Evolutionary conservation across 176 grass and related monocot genomes (phyloP).

Genomic region (Musa schizocarpa): DNA sequence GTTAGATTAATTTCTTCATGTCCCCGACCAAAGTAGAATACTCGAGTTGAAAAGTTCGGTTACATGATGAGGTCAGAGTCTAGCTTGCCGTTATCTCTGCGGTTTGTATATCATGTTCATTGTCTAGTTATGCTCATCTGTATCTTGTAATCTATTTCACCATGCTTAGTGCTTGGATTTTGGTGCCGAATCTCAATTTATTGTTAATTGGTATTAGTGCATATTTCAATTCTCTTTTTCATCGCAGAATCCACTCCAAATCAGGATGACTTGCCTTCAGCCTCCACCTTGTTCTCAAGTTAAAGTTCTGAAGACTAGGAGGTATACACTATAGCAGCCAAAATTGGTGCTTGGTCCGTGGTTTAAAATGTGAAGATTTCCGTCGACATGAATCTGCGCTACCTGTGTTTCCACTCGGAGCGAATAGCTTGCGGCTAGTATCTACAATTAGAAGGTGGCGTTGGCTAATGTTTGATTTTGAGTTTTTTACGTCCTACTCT

Average conservation of each 20-base stretch:
- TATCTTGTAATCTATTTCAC: no score
- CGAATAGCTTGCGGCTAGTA: not conserved
- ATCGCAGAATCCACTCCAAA: not conserved
- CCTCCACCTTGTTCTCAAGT: not conserved
- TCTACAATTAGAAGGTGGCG: no score
- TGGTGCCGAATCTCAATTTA: not conserved
- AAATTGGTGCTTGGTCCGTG: not conserved
- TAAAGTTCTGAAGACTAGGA: not conserved
- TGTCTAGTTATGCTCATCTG: not conserved
- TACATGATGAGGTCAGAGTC: not conserved
- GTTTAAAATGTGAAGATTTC: no score
- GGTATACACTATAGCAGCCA: not conserved
- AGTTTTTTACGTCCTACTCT: no score
- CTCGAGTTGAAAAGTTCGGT: not conserved
- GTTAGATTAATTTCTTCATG: not conserved
- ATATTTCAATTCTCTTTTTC: not conserved
- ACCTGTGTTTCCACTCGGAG: not conserved
- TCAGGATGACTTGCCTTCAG: not conserved
- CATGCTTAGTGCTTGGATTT: not conserved
- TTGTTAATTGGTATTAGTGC: not conserved
- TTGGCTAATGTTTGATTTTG: not conserved
- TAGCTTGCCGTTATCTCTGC: not conserved
- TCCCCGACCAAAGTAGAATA: not conserved
- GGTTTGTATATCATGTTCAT: not conserved
- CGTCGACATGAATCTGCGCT: not conserved